Conservation (phyloP, 805 yeast genomes). For the Debaryomyces castellii region DNA sequence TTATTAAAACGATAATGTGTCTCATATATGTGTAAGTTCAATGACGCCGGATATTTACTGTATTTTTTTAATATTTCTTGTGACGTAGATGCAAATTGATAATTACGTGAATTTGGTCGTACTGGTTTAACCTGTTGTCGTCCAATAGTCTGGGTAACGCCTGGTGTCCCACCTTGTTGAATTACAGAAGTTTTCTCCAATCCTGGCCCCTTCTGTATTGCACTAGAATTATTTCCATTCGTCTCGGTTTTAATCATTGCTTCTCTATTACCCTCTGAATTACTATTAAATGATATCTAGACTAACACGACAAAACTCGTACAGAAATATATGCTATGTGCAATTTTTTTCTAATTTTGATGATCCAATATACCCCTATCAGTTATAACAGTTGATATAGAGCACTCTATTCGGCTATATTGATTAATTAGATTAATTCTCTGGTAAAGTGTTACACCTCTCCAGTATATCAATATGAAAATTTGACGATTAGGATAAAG, state of each 20-base stretch:
- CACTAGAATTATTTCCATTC: constrained; percentile 18
- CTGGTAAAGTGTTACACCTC: neutral
- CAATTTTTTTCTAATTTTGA: neutral
- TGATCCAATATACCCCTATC: neutral
- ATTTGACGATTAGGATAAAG: neutral
- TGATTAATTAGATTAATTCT: neutral
- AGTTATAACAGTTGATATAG: neutral
- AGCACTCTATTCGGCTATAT: neutral
- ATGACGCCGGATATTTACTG: constrained; percentile 72
- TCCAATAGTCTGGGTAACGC: constrained; percentile 4
- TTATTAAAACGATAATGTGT: constrained; percentile 90
- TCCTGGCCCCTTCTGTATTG: constrained; percentile 39
- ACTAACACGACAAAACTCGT: neutral
- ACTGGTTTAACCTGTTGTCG: constrained; percentile 18
- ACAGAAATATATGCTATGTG: neutral
- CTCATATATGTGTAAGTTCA: constrained; percentile 88
- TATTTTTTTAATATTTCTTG: constrained; percentile 76
- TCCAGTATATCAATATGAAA: neutral
- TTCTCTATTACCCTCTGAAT: neutral
- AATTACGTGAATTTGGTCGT: constrained; percentile 29
- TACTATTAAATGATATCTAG: neutral
- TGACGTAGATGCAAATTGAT: constrained; percentile 67
- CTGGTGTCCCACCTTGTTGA: constrained; percentile 19
- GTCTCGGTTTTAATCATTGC: neutral
- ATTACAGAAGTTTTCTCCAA: constrained; percentile 14